These are phyloP conservation scores for Cairneyella variabilis DNA, from an alignment of 495 filamentous ascomycete species.

Conservation along the genomic window DNA sequence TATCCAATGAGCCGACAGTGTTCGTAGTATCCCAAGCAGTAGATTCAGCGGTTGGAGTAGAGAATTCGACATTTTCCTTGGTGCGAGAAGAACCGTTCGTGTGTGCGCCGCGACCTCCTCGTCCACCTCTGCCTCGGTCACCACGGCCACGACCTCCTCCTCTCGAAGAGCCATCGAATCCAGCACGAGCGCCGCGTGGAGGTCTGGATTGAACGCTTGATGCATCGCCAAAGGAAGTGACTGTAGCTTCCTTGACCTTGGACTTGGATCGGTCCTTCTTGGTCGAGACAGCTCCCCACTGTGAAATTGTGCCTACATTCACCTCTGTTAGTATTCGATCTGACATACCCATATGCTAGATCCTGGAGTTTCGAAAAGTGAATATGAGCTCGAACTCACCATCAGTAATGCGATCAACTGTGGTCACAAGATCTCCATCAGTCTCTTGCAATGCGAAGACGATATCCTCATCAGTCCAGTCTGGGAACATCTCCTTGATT, in stretches of 20 bases:
- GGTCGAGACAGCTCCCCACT: conserved; percentile 93
- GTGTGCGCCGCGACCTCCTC: conserved; percentile 61
- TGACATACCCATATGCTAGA: too few relatives aligned
- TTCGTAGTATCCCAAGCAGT: conserved; percentile 23
- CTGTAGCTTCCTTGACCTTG: conserved; percentile 71
- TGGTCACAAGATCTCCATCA: conserved; percentile 76
- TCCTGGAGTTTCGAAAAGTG: too few relatives aligned
- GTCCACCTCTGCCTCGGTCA: conserved; percentile 72
- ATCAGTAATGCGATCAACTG: conserved; percentile 87
- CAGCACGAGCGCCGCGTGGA: conserved; percentile 62
- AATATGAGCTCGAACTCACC: too few relatives aligned
- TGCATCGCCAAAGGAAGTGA: conserved; percentile 40
- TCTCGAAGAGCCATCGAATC: conserved; percentile 49
- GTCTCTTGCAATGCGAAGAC: conserved; percentile 90
- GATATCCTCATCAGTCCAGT: conserved; percentile 89
- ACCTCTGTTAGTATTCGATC: too few relatives aligned
- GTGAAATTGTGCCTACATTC: conserved; percentile 71
- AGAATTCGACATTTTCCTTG: conserved; percentile 45
- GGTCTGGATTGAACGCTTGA: conserved; percentile 30
- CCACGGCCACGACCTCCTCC: conserved; percentile 67
- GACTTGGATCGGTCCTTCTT: conserved; percentile 77
- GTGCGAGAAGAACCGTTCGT: conserved; percentile 48
- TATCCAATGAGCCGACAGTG: conserved; percentile 18
- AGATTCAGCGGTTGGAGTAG: conserved; percentile 38
- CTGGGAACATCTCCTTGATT: conserved; percentile 86